Conservation (phyloP, 2,329 filamentous ascomycete genomes). For the Pseudogymnoascus verrucosus region DNA sequence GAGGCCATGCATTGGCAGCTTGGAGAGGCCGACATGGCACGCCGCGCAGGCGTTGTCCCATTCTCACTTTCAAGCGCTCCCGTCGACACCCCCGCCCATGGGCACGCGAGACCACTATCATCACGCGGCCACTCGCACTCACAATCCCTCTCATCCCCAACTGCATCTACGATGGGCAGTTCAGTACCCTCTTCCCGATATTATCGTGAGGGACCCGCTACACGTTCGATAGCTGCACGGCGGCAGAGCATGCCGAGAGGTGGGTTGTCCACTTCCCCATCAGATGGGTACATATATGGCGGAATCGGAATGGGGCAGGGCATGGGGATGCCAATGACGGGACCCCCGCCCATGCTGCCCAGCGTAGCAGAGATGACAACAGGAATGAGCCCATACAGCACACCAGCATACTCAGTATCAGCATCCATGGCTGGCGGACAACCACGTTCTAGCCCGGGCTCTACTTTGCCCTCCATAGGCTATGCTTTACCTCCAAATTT, state of each 20-base stretch:
- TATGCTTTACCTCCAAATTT: slow-evolving; percentile 10
- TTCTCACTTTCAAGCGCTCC: slow-evolving; percentile 62
- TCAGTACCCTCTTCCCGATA: not conserved
- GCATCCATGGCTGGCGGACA: slow-evolving; percentile 21
- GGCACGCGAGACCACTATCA: slow-evolving; percentile 36
- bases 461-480: slow-evolving; percentile 28
- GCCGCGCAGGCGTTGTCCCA: slow-evolving; percentile 79
- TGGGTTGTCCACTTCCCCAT: slow-evolving; percentile 26
- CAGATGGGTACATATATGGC: slow-evolving; percentile 4
- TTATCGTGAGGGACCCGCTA: slow-evolving; percentile 2
- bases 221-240: slow-evolving; percentile 25
- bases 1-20: slow-evolving; percentile 99
- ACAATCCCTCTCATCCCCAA: slow-evolving; percentile 17
- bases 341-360: slow-evolving; percentile 39
- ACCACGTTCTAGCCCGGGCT: slow-evolving; percentile 33
- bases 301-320: slow-evolving; percentile 17
- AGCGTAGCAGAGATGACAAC: slow-evolving; percentile 57
- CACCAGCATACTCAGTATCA: slow-evolving; percentile 44
- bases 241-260: slow-evolving; percentile 27
- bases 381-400: slow-evolving; percentile 52
- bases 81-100: slow-evolving; percentile 34
- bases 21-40: slow-evolving; percentile 88
- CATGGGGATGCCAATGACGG: slow-evolving; percentile 21
- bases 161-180: slow-evolving; percentile 13
- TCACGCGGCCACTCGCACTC: slow-evolving; percentile 20